Base-by-base conservation (phyloP, 2,329 filamentous ascomycete genomes). In the Aureobasidium mangrovei region DNA sequence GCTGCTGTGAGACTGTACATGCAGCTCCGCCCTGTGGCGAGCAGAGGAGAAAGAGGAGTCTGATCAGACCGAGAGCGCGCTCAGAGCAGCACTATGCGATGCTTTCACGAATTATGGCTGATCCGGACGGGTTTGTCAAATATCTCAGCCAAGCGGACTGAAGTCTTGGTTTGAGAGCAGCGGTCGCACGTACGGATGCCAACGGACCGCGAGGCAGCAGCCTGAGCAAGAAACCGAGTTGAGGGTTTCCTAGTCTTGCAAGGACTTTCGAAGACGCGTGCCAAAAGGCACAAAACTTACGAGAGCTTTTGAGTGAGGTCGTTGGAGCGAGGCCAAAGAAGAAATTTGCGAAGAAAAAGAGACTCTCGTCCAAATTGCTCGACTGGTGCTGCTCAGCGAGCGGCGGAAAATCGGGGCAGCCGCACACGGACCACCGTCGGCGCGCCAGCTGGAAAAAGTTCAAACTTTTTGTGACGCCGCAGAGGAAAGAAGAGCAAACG, bases 391-490 rank as follows among this genome's bases (percentile, higher is more conserved):
- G 8, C 27, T 12, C 35, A 49, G 36, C 27, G 24, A 49, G 35
- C 47, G 47, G 38, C 38, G 47, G 46, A 49, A 38, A 49, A 27
- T 49, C 46, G 46, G 46, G 36, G 46, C 27, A 26, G 32, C 6
- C 10, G 32, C 4, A 38, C 46, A 49, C 46, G 24, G 47, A 51
- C 47, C 29, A 41, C 36, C 26, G 26, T 7, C 24, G n/a, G 26
- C 39, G 38, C 33, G 29, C 42, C 31, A 5, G 8, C n/a, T 49
- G 46, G 46, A 35, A 36, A 41, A 7, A 26, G 36, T n/a, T 39
- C 6, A 35, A 44, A 53, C 41, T 53, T 53, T 53, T 53, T 53
- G 41, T 44, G 41, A 44, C 41, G 27, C 41, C 39, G 26, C 9
- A 27, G 39, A 42, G 40, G 45, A 12, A 29, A 8, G 32, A 38